Base-by-base conservation (phyloP, 768 basidiomycete species). In the Russula earlei region DNA sequence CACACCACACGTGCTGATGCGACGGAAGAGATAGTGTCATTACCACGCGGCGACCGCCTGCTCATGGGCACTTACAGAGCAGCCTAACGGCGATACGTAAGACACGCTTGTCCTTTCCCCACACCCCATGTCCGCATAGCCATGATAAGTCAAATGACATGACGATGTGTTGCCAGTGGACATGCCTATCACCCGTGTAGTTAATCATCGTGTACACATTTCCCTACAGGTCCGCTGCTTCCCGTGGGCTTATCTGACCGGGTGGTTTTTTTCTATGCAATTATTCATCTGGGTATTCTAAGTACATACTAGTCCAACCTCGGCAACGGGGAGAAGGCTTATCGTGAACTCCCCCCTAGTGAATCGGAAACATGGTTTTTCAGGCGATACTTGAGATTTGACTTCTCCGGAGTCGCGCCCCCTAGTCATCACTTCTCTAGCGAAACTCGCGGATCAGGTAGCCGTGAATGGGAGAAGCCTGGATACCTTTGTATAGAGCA, bases 1-100 rank as follows among this genome's bases (percentile, higher is more conserved):
- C 45, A 48, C 37, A 9, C 40, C n/a, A 48, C 56, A 52, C 56
- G 56, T 52, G 56, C 45, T 42, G 51, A 52, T 42, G 51, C 20
- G 20, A 45, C 40, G 19, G 56, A 47, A 52, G 12, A 51, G 27
- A 51, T 51, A 45, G 19, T 51, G 36, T 9, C 43, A 57, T 19
- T 29, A 52, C 29, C 56, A 48, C 31, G 56, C 51, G 51, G 56
- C 22, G 27, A 27, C 51, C 45, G 38, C 45, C 33, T 48, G 51
- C 25, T 9, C 15, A 17, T n/a, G 45, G 43, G 45, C 24, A 20
- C 11, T 20, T 34, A 34, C 51, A 41, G 45, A 47, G 10, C 45
- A 42, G 51, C 40, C 33, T 45, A 22, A 19, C 6, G 11, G 45
- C 33, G 22, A 42, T 12, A 52, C 45, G 56, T 57, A 57, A 57